These are phyloP conservation scores for Hippophae rhamnoides DNA, from an alignment of 306 rosid species.

Conservation along the genomic window DNA sequence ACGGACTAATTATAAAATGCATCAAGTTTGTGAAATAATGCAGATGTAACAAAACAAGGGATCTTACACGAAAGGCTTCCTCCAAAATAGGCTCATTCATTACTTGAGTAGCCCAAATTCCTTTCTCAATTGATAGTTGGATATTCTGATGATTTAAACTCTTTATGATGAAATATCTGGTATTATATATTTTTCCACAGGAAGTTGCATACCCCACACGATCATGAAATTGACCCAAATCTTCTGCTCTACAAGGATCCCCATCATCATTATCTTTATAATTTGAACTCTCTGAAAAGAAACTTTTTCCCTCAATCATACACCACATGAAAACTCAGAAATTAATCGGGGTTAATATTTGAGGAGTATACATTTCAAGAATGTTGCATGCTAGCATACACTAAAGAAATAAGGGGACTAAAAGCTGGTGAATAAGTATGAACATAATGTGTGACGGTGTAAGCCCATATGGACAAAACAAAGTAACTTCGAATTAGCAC, in stretches of 20 bases:
- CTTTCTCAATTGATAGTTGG: conserved; percentile 51
- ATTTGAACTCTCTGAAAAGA: conserved; percentile 51
- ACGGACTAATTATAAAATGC: conserved; percentile 26
- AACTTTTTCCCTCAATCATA: conserved; percentile 8
- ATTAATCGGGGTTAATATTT: background rate
- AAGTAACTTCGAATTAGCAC: too few species aligned
- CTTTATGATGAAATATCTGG: conserved; percentile 62
- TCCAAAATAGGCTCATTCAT: conserved; percentile 68
- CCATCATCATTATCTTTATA: conserved; percentile 35
- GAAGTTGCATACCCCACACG: conserved; percentile 26
- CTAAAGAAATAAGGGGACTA: too few species aligned
- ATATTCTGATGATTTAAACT: conserved; percentile 63
- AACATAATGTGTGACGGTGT: too few species aligned
- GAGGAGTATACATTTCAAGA: too few species aligned
- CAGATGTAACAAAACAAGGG: conserved; percentile 7
- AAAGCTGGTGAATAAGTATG: too few species aligned
- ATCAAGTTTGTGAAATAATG: conserved; percentile 10
- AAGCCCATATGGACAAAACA: too few species aligned
- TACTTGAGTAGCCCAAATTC: conserved; percentile 89
- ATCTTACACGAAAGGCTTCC: conserved; percentile 76
- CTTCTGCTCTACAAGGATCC: conserved; percentile 27
- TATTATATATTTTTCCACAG: conserved; percentile 28
- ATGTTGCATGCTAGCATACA: too few species aligned
- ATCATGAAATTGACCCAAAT: conserved; percentile 13
- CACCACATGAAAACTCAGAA: background rate